These are phyloP conservation scores for Pseudogymnoascus destructans DNA, from an alignment of 2,329 filamentous ascomycete species.

Conservation along the genomic window DNA sequence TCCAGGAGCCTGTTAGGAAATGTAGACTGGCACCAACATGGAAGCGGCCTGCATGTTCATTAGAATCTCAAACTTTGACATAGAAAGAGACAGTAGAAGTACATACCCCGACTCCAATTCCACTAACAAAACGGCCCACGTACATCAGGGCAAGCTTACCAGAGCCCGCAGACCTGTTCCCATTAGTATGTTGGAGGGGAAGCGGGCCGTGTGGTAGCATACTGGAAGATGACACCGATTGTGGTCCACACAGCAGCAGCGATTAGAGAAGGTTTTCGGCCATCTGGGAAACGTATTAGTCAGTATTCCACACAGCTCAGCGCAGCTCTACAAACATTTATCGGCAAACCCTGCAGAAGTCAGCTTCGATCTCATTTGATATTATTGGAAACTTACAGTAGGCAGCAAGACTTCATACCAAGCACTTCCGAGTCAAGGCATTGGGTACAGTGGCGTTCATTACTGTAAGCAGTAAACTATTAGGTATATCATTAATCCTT, in stretches of 20 bases:
- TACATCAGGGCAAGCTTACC: conserved; percentile 52
- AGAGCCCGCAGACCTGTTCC: conserved; percentile 32
- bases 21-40: conserved; percentile 33
- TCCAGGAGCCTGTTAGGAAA: conserved; percentile 37
- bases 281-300: conserved; percentile 11
- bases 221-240: conserved; percentile 51
- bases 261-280: conserved; percentile 33
- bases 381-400: conserved; percentile 15
- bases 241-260: conserved; percentile 42
- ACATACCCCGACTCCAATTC: conserved; percentile 30
- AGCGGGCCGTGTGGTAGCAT: not conserved
- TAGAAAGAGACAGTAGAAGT: conserved; percentile 29
- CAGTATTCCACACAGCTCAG: not conserved
- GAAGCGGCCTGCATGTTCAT: conserved; percentile 32
- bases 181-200: not conserved
- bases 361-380: not conserved
- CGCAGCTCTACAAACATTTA: conserved; percentile 13
- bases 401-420: conserved; percentile 46
- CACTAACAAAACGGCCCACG: conserved; percentile 44
- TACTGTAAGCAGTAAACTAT: not conserved
- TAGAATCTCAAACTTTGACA: conserved; percentile 40
- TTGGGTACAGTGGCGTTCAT: too few relatives aligned
- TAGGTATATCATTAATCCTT: not conserved
- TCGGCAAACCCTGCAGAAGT: conserved; percentile 24
- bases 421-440: too few relatives aligned